These are phyloP conservation scores for Theileria luwenshuni DNA, from an alignment of 169 alveolate genomes.

Conservation along the genomic window DNA sequence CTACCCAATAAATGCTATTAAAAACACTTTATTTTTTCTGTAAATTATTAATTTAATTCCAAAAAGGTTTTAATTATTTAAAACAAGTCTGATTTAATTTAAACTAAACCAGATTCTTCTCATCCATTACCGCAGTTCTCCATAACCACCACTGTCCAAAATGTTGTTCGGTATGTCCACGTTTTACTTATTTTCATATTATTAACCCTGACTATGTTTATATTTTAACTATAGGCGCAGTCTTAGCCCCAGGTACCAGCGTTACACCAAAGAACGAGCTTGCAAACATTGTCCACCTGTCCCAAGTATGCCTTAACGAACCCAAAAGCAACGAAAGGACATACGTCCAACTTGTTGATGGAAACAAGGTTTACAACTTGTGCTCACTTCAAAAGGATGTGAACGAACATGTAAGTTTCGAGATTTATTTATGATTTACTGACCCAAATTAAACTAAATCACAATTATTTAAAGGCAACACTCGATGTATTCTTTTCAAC, in stretches of 20 bases:
- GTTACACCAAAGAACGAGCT: conserved; percentile 66
- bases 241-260: conserved; percentile 65
- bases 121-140: neutral
- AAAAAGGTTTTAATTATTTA: no score
- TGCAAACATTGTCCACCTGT: conserved; percentile 78
- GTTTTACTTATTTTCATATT: neutral
- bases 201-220: neutral
- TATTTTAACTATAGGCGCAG: conserved; percentile 42
- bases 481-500: conserved; percentile 86
- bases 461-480: conserved; percentile 52
- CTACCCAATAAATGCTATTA: conserved; percentile 28
- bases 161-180: conserved; percentile 24
- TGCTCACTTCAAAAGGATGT: conserved; percentile 87
- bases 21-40: neutral
- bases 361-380: conserved; percentile 76
- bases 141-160: neutral
- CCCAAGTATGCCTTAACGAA: conserved; percentile 86
- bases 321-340: conserved; percentile 84
- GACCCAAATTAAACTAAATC: neutral
- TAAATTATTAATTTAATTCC: conserved; percentile 1
- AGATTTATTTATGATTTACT: neutral
- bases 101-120: conserved; percentile 4
- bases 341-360: conserved; percentile 85
- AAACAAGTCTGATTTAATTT: no score
- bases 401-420: conserved; percentile 70